Evolutionary conservation across 2,329 filamentous ascomycete species (phyloP).

Genomic region (Teratosphaeriaceae sp.): DNA sequence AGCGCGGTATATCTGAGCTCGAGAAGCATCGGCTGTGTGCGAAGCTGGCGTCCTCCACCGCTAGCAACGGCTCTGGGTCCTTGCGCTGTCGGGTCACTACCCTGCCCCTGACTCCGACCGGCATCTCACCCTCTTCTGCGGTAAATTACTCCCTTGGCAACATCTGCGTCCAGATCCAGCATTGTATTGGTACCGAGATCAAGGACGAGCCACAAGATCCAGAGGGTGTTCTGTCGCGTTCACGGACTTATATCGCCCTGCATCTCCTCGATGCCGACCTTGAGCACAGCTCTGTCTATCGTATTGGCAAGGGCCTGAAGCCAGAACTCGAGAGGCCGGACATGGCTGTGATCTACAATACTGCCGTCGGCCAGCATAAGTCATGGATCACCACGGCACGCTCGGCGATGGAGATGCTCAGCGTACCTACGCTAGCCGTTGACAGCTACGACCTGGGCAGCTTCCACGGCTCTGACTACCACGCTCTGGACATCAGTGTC

Average conservation of each 20-base stretch:
- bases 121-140: slow-evolving; percentile 9
- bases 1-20: background rate
- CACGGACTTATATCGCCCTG: no score
- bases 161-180: slow-evolving; percentile 15
- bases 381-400: background rate
- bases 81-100: background rate
- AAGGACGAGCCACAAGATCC: slow-evolving; percentile 3
- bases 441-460: background rate
- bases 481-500: no score
- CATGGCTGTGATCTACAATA: background rate
- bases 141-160: slow-evolving; percentile 12
- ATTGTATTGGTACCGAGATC: slow-evolving; percentile 14
- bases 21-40: slow-evolving; percentile 7
- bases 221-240: no score
- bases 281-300: slow-evolving; percentile 10
- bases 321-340: background rate
- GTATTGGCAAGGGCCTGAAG: background rate
- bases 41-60: slow-evolving; percentile 11
- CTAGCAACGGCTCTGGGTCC: background rate
- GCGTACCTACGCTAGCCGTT: background rate
- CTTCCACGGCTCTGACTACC: no score
- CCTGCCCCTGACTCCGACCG: slow-evolving; percentile 14
- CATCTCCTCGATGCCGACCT: slow-evolving; percentile 12
- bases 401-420: background rate
- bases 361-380: background rate